Evolutionary conservation across 2,329 filamentous ascomycete species (phyloP), one percentile per base, ranked within the genome.

Genomic region (Cercospora brassicicola): DNA sequence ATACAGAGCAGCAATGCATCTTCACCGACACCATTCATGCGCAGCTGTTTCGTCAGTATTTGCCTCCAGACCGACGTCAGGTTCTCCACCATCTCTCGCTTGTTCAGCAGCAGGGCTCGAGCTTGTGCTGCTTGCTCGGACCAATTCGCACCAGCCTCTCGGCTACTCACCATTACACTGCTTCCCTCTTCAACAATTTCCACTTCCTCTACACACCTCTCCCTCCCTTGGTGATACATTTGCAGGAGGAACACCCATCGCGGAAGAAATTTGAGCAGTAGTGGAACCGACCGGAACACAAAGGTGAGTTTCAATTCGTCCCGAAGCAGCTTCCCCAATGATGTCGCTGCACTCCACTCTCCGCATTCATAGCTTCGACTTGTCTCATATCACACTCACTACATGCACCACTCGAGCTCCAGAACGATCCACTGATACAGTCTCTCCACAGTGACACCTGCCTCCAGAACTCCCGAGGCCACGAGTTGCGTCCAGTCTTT

Each of bases 401-500:
- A 13, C 15, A 1, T 4, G 7, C 30, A 30, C 53, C 53, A n/a
- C 26, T 2, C 23, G 6, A 33, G 0, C 53, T 33, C 13, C 30
- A 33, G 55, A 31, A 26, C 55, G 53, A 45, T 7, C 36, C 53
- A 59, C 62, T 59, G 53, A 65, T 65, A 6, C 62, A 30, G 36
- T 26, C 28, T 56, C 63, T 60, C 23, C 48, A 53, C 51, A 57
- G 33, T 36, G 20, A 33, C 59, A 48, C 48, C 53, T 42, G 53
- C 53, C 39, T 36, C 45, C 26, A 28, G 31, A 56, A 48, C 51
- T 63, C 26, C 26, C 31, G 26, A 39, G 31, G 11, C 28, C 28
- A 48, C 26, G 20, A 59, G 26, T 42, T 28, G 48, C 26, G 13
- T 55, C 39, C 64, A 57, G 59, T 66, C 57, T 42, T 62, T 62